Evolutionary conservation across 495 filamentous ascomycete species (phyloP).

Genomic region (Penicillium parvum): DNA sequence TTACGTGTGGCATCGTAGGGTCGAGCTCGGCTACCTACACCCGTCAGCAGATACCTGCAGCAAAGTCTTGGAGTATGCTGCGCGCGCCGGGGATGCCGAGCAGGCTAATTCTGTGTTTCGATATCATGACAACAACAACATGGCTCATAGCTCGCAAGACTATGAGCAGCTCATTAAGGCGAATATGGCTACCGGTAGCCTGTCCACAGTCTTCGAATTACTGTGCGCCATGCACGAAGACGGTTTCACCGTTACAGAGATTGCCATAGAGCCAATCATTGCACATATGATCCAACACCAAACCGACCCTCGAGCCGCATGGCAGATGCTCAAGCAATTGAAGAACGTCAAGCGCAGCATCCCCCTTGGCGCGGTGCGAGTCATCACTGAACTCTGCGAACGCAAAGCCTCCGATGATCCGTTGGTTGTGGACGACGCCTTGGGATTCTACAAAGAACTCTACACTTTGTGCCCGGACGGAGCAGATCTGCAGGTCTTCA

Average conservation of each 20-base stretch:
- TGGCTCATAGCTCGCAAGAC: constrained; percentile 55
- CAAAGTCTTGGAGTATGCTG: constrained; percentile 64
- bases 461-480: constrained; percentile 54
- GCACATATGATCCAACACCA: constrained; percentile 33
- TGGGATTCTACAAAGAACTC: constrained; percentile 68
- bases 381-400: constrained; percentile 32
- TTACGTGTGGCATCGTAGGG: constrained; percentile 59
- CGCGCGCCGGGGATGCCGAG: constrained; percentile 57
- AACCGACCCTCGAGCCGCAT: constrained; percentile 36
- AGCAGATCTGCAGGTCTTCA: constrained; percentile 61
- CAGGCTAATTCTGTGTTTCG: constrained; percentile 45
- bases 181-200: constrained; percentile 53
- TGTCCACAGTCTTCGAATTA: constrained; percentile 53
- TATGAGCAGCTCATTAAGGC: constrained; percentile 72
- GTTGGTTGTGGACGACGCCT: constrained; percentile 42
- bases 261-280: constrained; percentile 57
- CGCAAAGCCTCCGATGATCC: constrained; percentile 24
- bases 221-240: constrained; percentile 65
- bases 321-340: constrained; percentile 52
- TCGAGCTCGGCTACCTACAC: constrained; percentile 54
- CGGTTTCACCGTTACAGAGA: constrained; percentile 46
- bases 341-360: constrained; percentile 25
- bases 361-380: constrained; percentile 29
- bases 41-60: constrained; percentile 61
- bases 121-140: constrained; percentile 40